phyloP scores from a whole-genome alignment of 345 rosid species.

The Nephelium lappaceum region DNA sequence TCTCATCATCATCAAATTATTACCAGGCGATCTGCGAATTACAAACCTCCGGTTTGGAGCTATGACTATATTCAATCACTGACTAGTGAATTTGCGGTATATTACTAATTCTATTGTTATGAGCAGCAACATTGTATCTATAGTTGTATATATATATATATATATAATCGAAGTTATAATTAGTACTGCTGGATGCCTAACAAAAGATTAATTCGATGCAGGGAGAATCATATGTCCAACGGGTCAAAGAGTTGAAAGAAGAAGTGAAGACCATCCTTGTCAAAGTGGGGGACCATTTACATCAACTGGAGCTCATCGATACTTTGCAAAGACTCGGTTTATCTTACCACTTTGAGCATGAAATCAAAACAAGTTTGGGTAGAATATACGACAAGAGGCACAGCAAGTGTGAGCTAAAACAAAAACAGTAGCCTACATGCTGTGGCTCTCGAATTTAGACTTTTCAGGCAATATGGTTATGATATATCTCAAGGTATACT shows the following conservation, averaged over 20 bases:
- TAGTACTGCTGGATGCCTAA: too few relatives aligned
- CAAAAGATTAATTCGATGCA: background rate
- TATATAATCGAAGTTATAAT: too few relatives aligned
- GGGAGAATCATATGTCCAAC: slow-evolving; percentile 10
- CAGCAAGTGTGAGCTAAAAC: background rate
- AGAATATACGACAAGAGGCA: background rate
- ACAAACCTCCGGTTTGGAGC: slow-evolving; percentile 32
- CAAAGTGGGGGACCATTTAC: background rate
- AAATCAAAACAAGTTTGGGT: slow-evolving; percentile 23
- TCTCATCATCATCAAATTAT: background rate
- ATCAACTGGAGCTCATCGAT: slow-evolving; percentile 36
- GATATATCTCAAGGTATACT: slow-evolving; percentile 29
- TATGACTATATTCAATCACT: slow-evolving; percentile 39
- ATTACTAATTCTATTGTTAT: background rate
- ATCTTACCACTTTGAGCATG: slow-evolving; percentile 34
- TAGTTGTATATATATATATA: too few relatives aligned
- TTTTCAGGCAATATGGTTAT: slow-evolving; percentile 37
- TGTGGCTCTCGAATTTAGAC: slow-evolving; percentile 35
- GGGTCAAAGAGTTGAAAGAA: background rate
- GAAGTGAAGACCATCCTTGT: slow-evolving; percentile 13
- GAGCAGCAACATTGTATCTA: too few relatives aligned
- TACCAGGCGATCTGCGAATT: slow-evolving; percentile 37
- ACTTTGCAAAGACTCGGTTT: slow-evolving; percentile 41
- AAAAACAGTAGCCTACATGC: slow-evolving; percentile 22
- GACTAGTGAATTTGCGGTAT: slow-evolving; percentile 22